Conservation (phyloP, 306 rosid genomes). For the Ceratonia siliqua region DNA sequence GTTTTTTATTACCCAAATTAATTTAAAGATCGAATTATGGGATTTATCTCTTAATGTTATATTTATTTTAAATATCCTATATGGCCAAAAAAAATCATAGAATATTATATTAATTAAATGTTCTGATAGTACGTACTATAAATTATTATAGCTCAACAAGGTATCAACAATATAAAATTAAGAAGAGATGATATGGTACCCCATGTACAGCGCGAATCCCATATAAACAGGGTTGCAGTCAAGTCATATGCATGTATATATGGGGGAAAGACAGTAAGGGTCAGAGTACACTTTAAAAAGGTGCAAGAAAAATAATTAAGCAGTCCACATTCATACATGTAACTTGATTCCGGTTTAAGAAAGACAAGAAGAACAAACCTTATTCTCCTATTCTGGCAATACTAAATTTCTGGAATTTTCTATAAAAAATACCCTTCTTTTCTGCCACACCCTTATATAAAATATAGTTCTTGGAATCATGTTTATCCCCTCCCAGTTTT, state of each 20-base stretch:
- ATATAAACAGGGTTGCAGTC: neutral
- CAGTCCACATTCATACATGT: slow-evolving; percentile 19
- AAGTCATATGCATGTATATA: neutral
- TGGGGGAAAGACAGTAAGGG: slow-evolving; percentile 7
- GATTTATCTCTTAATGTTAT: no score
- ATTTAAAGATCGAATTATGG: no score
- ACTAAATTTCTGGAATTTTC: slow-evolving; percentile 50
- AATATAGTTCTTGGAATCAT: slow-evolving; percentile 46
- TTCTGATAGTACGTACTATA: no score
- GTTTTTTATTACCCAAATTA: no score
- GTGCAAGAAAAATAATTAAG: slow-evolving; percentile 35
- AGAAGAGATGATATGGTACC: neutral
- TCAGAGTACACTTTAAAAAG: slow-evolving; percentile 15
- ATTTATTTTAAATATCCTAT: no score
- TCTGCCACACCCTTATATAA: slow-evolving; percentile 42
- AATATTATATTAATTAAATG: no score
- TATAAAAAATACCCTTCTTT: slow-evolving; percentile 36
- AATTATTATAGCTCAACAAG: neutral
- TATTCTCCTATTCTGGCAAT: slow-evolving; percentile 53
- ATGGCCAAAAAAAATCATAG: no score
- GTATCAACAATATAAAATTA: neutral
- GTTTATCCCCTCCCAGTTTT: slow-evolving; percentile 42
- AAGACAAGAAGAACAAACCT: slow-evolving; percentile 82
- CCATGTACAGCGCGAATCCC: neutral
- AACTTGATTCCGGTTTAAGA: slow-evolving; percentile 55